Conservation (phyloP, 495 filamentous ascomycete genomes). For the Opeltia flavorubescens region DNA sequence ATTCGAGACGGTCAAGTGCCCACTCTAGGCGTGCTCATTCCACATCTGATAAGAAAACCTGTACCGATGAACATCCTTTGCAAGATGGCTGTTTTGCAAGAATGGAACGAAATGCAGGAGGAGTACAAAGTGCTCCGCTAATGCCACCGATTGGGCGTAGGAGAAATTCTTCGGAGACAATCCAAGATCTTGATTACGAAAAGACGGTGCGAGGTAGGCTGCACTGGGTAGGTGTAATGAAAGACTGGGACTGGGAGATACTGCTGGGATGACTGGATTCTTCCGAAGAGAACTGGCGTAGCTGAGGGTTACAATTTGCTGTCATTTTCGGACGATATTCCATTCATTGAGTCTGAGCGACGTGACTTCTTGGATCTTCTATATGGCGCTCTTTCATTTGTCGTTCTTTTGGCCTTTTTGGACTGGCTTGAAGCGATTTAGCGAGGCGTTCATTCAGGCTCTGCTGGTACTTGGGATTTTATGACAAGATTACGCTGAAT, state of each 20-base stretch:
- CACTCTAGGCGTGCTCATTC: background rate
- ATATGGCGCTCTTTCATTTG: too few relatives aligned
- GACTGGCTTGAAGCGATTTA: too few relatives aligned
- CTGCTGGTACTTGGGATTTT: too few relatives aligned
- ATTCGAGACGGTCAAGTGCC: background rate
- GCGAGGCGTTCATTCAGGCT: too few relatives aligned
- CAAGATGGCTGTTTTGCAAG: background rate
- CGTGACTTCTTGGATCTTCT: too few relatives aligned
- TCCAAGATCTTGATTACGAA: constrained; percentile 44
- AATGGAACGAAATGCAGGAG: background rate
- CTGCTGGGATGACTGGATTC: constrained; percentile 28
- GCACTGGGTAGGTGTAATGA: constrained; percentile 73
- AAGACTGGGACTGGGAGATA: constrained; percentile 52
- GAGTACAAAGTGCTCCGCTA: background rate
- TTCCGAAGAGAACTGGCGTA: too few relatives aligned
- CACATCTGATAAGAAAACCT: too few relatives aligned
- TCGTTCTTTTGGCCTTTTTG: too few relatives aligned
- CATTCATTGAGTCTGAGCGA: too few relatives aligned
- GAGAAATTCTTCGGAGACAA: constrained; percentile 4
- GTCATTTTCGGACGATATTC: too few relatives aligned
- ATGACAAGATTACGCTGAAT: too few relatives aligned
- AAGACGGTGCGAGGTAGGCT: constrained; percentile 51
- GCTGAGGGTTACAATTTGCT: too few relatives aligned
- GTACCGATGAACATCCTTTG: background rate
- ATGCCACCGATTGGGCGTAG: background rate